Conservation (phyloP, 257 asterid genomes). For the Rubia yunnanensis region DNA sequence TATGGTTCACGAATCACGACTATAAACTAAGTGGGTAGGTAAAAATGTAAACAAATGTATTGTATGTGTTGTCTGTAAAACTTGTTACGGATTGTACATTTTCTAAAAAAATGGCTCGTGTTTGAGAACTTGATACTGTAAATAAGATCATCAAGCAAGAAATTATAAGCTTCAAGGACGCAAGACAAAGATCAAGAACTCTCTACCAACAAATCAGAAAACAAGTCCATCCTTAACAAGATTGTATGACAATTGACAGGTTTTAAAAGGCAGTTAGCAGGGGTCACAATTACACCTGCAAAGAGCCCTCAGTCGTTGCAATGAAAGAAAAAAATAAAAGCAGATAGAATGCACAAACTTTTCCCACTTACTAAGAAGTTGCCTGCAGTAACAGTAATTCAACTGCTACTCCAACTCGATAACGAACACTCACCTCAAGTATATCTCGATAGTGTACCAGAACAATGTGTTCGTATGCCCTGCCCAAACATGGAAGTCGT, state of each 20-base stretch:
- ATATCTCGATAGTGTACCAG: conserved; percentile 96
- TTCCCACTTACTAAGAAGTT: too few relatives aligned
- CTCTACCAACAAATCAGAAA: not conserved
- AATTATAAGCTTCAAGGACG: not conserved
- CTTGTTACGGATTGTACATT: too few relatives aligned
- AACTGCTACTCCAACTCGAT: conserved; percentile 2
- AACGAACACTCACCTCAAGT: conserved; percentile 50
- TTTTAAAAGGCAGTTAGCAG: not conserved
- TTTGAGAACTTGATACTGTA: not conserved
- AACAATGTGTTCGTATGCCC: conserved; percentile 87
- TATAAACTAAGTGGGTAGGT: too few relatives aligned
- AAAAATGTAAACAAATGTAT: too few relatives aligned
- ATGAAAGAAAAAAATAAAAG: not conserved
- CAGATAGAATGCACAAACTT: not conserved
- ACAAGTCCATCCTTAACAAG: not conserved
- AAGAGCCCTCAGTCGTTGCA: not conserved
- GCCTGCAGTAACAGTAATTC: too few relatives aligned
- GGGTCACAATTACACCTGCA: not conserved
- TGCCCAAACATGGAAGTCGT: conserved; percentile 29
- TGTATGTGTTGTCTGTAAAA: too few relatives aligned
- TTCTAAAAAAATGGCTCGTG: too few relatives aligned
- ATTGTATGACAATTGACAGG: not conserved
- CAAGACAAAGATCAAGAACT: not conserved
- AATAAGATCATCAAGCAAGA: not conserved
- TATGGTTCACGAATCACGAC: too few relatives aligned